Evolutionary conservation across 495 filamentous ascomycete species (phyloP).

Genomic region (Trichoderma asperelloides): DNA sequence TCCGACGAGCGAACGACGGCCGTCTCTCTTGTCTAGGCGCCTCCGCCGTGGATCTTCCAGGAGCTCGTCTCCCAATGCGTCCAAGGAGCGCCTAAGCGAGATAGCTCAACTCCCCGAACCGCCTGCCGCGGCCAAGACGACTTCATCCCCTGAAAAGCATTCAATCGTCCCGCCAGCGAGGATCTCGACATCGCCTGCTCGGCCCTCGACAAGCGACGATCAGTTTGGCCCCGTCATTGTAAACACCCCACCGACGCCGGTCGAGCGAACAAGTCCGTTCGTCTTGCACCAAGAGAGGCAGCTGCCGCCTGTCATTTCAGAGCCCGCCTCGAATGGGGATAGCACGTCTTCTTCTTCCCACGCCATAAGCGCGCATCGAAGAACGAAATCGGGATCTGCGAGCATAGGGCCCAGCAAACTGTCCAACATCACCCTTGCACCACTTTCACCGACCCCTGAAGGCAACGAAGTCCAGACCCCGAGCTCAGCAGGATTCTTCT

Average conservation of each 20-base stretch:
- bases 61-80: constrained; percentile 4
- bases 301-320: constrained; percentile 19
- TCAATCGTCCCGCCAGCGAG: not conserved
- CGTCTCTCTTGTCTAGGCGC: constrained; percentile 5
- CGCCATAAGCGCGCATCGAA: constrained; percentile 56
- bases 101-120: not conserved
- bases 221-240: constrained; percentile 40
- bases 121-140: not conserved
- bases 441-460: constrained; percentile 62
- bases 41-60: constrained; percentile 4
- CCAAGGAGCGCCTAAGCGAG: constrained; percentile 5
- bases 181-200: not conserved
- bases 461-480: constrained; percentile 32
- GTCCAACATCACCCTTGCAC: constrained; percentile 66
- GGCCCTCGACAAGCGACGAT: constrained; percentile 23
- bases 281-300: constrained; percentile 12
- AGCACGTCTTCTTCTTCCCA: not conserved
- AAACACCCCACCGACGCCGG: constrained; percentile 46
- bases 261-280: constrained; percentile 26
- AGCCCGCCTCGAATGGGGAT: constrained; percentile 13
- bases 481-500: constrained; percentile 67
- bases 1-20: constrained; percentile 13
- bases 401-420: constrained; percentile 78
- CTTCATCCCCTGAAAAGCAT: not conserved
- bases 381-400: constrained; percentile 50